phyloP scores from a whole-genome alignment of 2,329 filamentous ascomycete genomes.

The Beauveria medogensis region DNA sequence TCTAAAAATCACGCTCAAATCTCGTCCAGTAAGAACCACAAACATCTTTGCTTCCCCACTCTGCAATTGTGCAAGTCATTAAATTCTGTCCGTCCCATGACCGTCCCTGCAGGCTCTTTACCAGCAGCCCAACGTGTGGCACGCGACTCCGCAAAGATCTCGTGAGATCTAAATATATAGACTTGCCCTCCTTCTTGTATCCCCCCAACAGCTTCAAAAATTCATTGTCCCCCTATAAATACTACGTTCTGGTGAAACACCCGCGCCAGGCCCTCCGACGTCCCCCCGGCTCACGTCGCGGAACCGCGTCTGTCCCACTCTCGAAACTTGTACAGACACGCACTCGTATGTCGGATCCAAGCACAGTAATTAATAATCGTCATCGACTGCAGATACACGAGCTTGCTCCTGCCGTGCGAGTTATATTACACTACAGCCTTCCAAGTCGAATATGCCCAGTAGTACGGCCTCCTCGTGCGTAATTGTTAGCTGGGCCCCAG shows the following conservation, averaged over 20 bases:
- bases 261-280: not conserved
- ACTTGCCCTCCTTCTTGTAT: not conserved
- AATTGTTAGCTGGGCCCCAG: not conserved
- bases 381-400: not conserved
- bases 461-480: not conserved
- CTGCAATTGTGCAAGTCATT: slow-evolving; percentile 1
- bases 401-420: not conserved
- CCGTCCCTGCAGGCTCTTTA: not conserved
- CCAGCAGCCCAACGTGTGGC: not conserved
- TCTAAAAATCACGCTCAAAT: not conserved
- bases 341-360: not conserved
- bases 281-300: not conserved
- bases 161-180: not conserved
- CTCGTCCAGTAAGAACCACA: not conserved
- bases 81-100: not conserved
- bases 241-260: not conserved
- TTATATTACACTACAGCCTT: not conserved
- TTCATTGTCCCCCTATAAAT: not conserved
- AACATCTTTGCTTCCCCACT: not conserved
- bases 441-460: not conserved
- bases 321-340: not conserved
- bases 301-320: slow-evolving; percentile 5
- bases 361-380: not conserved
- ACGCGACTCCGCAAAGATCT: not conserved
- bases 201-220: not conserved